These are phyloP conservation scores for Calocybe indica DNA, from an alignment of 768 basidiomycete species.

Conservation along the genomic window DNA sequence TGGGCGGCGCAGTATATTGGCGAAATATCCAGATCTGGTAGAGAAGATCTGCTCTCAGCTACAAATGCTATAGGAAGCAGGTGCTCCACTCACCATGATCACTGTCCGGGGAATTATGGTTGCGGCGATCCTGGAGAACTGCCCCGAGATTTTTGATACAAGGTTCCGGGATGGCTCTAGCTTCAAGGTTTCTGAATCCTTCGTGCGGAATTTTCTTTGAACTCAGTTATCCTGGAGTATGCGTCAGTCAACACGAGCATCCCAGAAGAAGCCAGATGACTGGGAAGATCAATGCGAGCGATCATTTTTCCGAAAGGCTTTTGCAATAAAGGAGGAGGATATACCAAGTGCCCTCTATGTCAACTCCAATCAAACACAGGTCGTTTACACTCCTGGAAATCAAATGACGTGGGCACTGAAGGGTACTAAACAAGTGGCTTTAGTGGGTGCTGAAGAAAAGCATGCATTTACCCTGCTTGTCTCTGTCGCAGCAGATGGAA, in stretches of 20 bases:
- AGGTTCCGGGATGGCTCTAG: slow-evolving; percentile 15
- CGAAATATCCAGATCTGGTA: slow-evolving; percentile 12
- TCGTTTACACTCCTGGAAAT: slow-evolving; percentile 21
- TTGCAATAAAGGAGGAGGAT: slow-evolving; percentile 22
- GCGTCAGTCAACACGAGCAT: slow-evolving; percentile 22
- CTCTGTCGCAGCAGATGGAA: slow-evolving; percentile 19
- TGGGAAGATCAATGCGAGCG: slow-evolving; percentile 20
- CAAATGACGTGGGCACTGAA: slow-evolving; percentile 18
- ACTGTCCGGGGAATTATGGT: slow-evolving; percentile 24
- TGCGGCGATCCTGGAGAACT: slow-evolving; percentile 13
- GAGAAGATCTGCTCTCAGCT: slow-evolving; percentile 12
- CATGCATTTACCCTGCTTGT: slow-evolving; percentile 29
- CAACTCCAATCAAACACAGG: slow-evolving; percentile 31
- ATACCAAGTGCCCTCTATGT: slow-evolving; percentile 22
- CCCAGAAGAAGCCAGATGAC: slow-evolving; percentile 26
- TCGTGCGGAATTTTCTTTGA: slow-evolving; percentile 10
- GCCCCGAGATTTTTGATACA: slow-evolving; percentile 20
- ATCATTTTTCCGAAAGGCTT: slow-evolving; percentile 18
- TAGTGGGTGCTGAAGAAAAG: slow-evolving; percentile 30
- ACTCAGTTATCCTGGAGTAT: slow-evolving; percentile 17
- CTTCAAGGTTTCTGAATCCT: slow-evolving; percentile 23
- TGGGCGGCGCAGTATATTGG: slow-evolving; percentile 13
- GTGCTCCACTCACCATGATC: slow-evolving; percentile 15
- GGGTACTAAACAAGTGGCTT: slow-evolving; percentile 25
- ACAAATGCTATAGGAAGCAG: slow-evolving; percentile 11